A percentile compares a stretch with the other conserved stretches of the same genome.
phyloP scores from a whole-genome alignment of 257 asterid genomes.

The Ligustrum vulgare region DNA sequence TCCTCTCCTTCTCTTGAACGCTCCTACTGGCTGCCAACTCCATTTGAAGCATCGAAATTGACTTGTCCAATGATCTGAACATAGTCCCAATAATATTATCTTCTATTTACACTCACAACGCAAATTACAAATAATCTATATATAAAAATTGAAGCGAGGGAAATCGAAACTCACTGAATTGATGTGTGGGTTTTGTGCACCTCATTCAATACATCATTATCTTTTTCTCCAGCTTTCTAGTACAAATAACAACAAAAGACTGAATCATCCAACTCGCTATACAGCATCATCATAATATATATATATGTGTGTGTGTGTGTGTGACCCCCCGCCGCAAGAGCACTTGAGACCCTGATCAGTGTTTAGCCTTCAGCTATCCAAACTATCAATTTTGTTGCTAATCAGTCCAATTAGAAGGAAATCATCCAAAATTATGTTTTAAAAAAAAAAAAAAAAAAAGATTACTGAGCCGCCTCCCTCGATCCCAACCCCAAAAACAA shows the following conservation, averaged over 20 bases:
- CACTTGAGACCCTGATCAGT: neutral
- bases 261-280: neutral
- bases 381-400: neutral
- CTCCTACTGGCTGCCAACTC: slow-evolving; percentile 49
- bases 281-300: too few species aligned
- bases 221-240: slow-evolving; percentile 40
- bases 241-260: slow-evolving; percentile 6
- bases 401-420: neutral
- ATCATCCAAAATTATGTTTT: neutral
- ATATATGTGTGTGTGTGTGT: too few species aligned
- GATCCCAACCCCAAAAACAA: neutral
- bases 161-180: slow-evolving; percentile 40
- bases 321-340: neutral
- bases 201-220: slow-evolving; percentile 47
- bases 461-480: neutral
- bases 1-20: slow-evolving; percentile 30
- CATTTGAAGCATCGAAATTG: slow-evolving; percentile 56
- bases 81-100: neutral
- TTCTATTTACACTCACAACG: neutral
- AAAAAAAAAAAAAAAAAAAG: too few species aligned
- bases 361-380: neutral
- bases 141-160: neutral
- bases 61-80: slow-evolving; percentile 49
- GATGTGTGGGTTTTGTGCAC: slow-evolving; percentile 53
- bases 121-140: neutral